Evolutionary conservation across 2,329 filamentous ascomycete species (phyloP), one percentile per base, ranked within the genome.

Genomic region (Phyllosticta paracitricarpa): DNA sequence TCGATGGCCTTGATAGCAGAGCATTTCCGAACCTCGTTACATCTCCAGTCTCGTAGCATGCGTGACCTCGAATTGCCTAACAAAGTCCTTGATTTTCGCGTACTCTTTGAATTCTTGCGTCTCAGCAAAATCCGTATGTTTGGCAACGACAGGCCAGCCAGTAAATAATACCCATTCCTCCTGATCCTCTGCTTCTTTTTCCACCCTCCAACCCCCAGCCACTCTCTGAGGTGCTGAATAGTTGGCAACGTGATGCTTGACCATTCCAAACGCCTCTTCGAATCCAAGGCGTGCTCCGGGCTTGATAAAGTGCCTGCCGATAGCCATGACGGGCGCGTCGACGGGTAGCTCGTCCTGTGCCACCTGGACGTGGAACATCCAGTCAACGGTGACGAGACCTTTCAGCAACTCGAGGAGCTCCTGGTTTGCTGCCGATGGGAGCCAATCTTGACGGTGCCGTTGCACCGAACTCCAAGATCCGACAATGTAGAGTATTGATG

Each of bases 401-500:
- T 72, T 68, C 3, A 81, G 62, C 19, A 66, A 63, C 9, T 66
- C 64, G 2, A 81, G 65, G 2, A 78, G 14, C 1, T 66, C 67
- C 63, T 78, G 74, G 61, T 81, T 81, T 0, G 70, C 70, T 12
- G 66, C 53, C 0, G 76, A 74, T 0, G 75, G 72, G 4, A 81
- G 73, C 69, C 78, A 81, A 1, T 72, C 67, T 1, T 73, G 66
- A 61, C 72, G 67, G 58, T 81, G 79, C 58, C 74, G 70, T 1
- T 67, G 68, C 2, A 77, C 65, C 2, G 75, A 78, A 1, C 73
- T 68, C 79, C 78, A 81, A 62, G 72, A 73, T 8, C 77, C 78
- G 7, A 81, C 57, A 12, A 81, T 71, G 66, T 79, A 81, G n/a
- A 63, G 62, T 10, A 68, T 66, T 0, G 68, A 65, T 0, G 76